phyloP scores from a whole-genome alignment of 805 yeast species.

The Lipomyces yamanashiensis region DNA sequence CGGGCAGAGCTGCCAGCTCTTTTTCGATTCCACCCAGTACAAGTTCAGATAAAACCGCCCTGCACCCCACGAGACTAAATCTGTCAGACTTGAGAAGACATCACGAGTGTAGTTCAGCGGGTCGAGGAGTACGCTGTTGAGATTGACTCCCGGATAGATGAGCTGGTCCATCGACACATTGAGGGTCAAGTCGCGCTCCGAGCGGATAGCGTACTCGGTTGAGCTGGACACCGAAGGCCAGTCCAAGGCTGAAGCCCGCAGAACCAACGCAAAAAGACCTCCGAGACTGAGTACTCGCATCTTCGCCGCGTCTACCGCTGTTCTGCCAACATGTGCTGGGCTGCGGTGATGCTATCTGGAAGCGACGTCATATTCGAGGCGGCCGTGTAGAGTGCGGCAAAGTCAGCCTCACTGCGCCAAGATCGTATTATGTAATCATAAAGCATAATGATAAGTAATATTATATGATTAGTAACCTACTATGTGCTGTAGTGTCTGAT shows the following conservation, averaged over 20 bases:
- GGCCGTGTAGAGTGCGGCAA: too few species aligned
- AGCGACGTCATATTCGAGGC: too few species aligned
- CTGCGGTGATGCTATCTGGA: too few species aligned
- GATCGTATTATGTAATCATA: neutral
- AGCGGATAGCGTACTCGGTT: conserved; percentile 23
- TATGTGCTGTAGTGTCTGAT: too few species aligned
- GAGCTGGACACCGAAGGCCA: conserved; percentile 19
- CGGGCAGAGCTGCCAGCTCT: conserved; percentile 62
- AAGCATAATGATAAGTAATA: too few species aligned
- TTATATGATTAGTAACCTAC: too few species aligned
- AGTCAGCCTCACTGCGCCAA: too few species aligned
- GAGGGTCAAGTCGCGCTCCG: conserved; percentile 46
- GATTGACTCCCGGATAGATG: conserved; percentile 45
- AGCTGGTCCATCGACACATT: conserved; percentile 45
- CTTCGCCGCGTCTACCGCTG: neutral
- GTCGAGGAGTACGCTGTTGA: conserved; percentile 43
- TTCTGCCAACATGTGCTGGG: too few species aligned
- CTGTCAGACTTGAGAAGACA: conserved; percentile 37
- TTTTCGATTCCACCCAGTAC: conserved; percentile 54
- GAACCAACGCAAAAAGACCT: neutral
- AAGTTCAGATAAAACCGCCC: conserved; percentile 50
- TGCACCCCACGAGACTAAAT: conserved; percentile 47
- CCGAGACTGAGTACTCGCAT: neutral
- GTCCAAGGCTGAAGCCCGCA: conserved; percentile 4
- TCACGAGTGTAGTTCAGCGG: conserved; percentile 42